Conservation (phyloP, 2,329 filamentous ascomycete genomes). For the Aspergillus ruber region DNA sequence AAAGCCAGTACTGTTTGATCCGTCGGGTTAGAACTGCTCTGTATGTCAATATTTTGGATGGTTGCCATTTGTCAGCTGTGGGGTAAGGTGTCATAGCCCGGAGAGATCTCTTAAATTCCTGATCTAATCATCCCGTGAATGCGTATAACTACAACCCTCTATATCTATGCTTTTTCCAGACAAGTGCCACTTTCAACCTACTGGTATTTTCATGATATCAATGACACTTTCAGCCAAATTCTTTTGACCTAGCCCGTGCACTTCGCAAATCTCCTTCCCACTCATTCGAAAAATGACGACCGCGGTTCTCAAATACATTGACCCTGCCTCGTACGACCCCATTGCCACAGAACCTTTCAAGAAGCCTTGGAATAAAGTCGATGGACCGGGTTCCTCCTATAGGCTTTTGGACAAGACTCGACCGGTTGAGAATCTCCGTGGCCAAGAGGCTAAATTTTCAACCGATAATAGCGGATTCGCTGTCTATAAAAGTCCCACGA, state of each 20-base stretch:
- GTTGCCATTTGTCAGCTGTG: too few relatives aligned
- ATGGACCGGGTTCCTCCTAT: conserved; percentile 53
- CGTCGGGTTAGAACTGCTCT: too few relatives aligned
- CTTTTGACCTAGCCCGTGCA: background rate
- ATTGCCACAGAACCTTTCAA: conserved; percentile 20
- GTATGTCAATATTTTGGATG: too few relatives aligned
- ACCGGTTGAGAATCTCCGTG: conserved; percentile 52
- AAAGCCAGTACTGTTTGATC: too few relatives aligned
- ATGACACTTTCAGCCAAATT: background rate
- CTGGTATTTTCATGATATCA: background rate
- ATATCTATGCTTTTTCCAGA: background rate
- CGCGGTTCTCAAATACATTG: conserved; percentile 55
- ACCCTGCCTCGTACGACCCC: conserved; percentile 37
- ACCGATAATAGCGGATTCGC: conserved; percentile 56
- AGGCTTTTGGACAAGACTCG: conserved; percentile 40
- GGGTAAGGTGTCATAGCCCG: too few relatives aligned
- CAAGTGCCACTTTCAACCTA: background rate
- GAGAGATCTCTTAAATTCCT: background rate
- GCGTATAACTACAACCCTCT: background rate
- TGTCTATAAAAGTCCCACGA: conserved; percentile 47
- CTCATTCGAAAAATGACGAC: conserved; percentile 45
- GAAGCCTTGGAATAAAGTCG: conserved; percentile 58
- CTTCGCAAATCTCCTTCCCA: conserved; percentile 14
- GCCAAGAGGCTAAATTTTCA: conserved; percentile 41
- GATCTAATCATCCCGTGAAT: background rate